Base-by-base conservation (phyloP, 2,329 filamentous ascomycete genomes). In the Leptographium wingfieldii region DNA sequence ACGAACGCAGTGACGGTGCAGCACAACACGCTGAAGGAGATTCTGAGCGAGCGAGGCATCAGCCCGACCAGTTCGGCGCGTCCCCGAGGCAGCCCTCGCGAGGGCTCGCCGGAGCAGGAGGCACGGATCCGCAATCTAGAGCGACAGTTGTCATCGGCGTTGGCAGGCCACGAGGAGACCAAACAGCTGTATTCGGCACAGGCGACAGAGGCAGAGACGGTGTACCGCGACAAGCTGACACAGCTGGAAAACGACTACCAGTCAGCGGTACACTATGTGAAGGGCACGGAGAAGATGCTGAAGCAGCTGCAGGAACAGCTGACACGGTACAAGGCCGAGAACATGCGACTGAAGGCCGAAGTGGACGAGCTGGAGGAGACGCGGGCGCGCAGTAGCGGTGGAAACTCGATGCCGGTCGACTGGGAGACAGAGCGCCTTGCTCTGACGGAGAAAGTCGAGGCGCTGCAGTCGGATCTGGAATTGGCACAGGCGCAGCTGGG, bases 211-310 rank as follows among this genome's bases (percentile, higher is more conserved):
- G 87, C 90, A n/a, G 92, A 95, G 70, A 81, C 84, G 59, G 83
- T 88, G 55, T 97, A 95, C 74, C 88, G 92, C 63, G 92, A 96
- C 71, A 96, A 96, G 72, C 80, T 99, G 58, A 83, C 90, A 61
- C 92, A 96, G 69, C 83, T 99, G 38, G 92, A 97, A 73, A 95
- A 92, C 70, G 94, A 99, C 71, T 96, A 99, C 71, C 91, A 96
- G 72, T 96, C 94, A 51, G 92, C 94, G 19, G 92, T 97, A 56
- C 94, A 96, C 73, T 99, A 99, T 69, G 90, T 99, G 66, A 95
- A 96, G 73, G 94, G 94, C 61, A 97, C 94, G 1, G 94, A 99
- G 74, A 97, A 96, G 80, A 96, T 99, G 91, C 82, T 99, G 56
- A 92, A 94, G 73, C 92, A 95, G 72, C 92, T 99, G 80, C 97